Percentiles rank a stretch among this genome's conserved stretches.
phyloP scores from a whole-genome alignment of 768 basidiomycete species.

The Xerocomellus chrysenteron region DNA sequence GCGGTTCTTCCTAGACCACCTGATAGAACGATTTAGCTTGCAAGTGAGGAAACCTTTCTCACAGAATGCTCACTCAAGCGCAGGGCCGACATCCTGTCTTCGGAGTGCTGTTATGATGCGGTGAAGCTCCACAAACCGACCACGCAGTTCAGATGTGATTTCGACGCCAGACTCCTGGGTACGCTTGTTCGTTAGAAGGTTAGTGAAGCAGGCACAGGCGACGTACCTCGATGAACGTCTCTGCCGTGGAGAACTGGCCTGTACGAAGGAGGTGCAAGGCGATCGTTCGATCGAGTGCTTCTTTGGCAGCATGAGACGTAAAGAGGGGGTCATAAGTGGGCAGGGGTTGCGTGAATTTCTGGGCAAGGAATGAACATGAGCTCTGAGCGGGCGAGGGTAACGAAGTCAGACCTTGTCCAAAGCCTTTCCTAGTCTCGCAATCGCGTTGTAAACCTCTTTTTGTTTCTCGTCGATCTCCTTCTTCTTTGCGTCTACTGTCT shows the following conservation, averaged over 20 bases:
- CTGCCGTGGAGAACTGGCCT: conserved; percentile 75
- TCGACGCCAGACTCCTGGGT: conserved; percentile 65
- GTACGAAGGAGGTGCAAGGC: conserved; percentile 78
- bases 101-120: conserved; percentile 67
- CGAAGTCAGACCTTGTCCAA: conserved; percentile 76
- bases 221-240: conserved; percentile 70
- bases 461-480: conserved; percentile 85
- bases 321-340: conserved; percentile 71
- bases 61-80: conserved; percentile 61
- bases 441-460: conserved; percentile 81
- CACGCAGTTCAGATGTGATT: conserved; percentile 48
- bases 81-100: conserved; percentile 66
- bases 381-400: neutral
- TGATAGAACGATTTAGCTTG: conserved; percentile 31
- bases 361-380: conserved; percentile 7
- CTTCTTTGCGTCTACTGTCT: conserved; percentile 67
- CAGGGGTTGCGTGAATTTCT: conserved; percentile 62
- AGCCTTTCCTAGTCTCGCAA: conserved; percentile 79
- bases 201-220: neutral
- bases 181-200: neutral
- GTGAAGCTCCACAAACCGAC: conserved; percentile 69
- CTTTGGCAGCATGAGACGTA: conserved; percentile 54
- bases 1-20: conserved; percentile 75
- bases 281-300: conserved; percentile 67
- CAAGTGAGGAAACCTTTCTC: neutral